phyloP scores from a whole-genome alignment of 176 grass and related monocot species.

The Carex cristatella region DNA sequence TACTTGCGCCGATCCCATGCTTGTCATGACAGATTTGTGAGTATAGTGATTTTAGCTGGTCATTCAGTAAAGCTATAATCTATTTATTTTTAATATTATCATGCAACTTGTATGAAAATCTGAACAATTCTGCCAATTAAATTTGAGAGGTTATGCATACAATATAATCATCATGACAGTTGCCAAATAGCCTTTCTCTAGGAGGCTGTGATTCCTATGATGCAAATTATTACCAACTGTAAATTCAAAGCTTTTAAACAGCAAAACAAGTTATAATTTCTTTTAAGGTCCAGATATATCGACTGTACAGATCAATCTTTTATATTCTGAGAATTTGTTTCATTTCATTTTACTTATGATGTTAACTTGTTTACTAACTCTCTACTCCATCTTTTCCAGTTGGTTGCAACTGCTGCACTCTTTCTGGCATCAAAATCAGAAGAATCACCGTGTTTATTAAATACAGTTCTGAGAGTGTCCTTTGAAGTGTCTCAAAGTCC shows the following conservation, averaged over 20 bases:
- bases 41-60: neutral
- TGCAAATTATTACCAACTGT: neutral
- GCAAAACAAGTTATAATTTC: neutral
- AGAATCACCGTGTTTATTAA: conserved; percentile 67
- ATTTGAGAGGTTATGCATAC: neutral
- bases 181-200: neutral
- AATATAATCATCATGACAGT: neutral
- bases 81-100: neutral
- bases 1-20: conserved; percentile 62
- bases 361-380: conserved; percentile 8
- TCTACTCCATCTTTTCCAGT: conserved; percentile 33
- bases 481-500: conserved; percentile 73
- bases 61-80: neutral
- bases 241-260: neutral
- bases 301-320: neutral
- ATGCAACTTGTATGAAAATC: neutral
- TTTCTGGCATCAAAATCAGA: conserved; percentile 78
- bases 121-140: neutral
- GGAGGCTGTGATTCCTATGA: neutral
- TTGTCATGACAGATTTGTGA: conserved; percentile 31
- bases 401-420: conserved; percentile 75
- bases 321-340: neutral
- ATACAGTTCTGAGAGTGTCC: conserved; percentile 65
- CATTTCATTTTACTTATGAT: neutral
- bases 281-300: neutral